Base-by-base conservation (phyloP, 768 basidiomycete species). In the Phaeotremella fagi region DNA sequence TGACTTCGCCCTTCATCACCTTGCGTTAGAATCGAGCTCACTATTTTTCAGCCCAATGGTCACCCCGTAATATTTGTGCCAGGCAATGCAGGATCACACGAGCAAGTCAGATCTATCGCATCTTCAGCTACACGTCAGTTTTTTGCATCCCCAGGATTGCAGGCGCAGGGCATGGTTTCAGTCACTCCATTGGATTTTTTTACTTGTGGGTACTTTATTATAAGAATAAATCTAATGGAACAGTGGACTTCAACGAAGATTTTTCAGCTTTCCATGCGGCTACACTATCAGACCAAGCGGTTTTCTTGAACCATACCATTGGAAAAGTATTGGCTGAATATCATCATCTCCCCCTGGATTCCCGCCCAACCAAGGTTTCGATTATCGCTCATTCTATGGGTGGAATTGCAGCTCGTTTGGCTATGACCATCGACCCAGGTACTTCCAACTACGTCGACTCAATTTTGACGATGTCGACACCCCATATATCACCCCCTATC, bases 351-450 rank as follows among this genome's bases (percentile, higher is more conserved):
- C 63, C 64, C 20, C 14, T 44, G 6, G 37, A 18, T 55, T 76
- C 14, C 70, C 80, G 48, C 84, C 87, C 2, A 64, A 76, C 29
- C 1, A 38, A 48, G 4, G 82, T 98, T 50, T 81, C 86, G 43
- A 68, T 98, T 53, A 77, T 98, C 72, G 95, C 87, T 1, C 94
- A 98, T 71, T 97, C 92, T 11, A 99, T 99, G 95, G 95, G 95
- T 22, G 95, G 95, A 9, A 77, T 94, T 43, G 90, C 94, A 3
- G 90, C 88, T 7, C 83, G 84, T 0, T 78, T 92, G 14, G 81
- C 92, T 9, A n/a, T n/a, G n/a, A n/a, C n/a, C n/a, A 82, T 86
- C 1, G 44, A 25, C 1, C 35, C 44, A 12, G 26, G 48, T 3
- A 37, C 33, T 7, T 18, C 33, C 9, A 25, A 44, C 4, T 25